These are phyloP conservation scores for Triticum urartu DNA, from an alignment of 176 grass and related monocot genomes.

Conservation along the genomic window DNA sequence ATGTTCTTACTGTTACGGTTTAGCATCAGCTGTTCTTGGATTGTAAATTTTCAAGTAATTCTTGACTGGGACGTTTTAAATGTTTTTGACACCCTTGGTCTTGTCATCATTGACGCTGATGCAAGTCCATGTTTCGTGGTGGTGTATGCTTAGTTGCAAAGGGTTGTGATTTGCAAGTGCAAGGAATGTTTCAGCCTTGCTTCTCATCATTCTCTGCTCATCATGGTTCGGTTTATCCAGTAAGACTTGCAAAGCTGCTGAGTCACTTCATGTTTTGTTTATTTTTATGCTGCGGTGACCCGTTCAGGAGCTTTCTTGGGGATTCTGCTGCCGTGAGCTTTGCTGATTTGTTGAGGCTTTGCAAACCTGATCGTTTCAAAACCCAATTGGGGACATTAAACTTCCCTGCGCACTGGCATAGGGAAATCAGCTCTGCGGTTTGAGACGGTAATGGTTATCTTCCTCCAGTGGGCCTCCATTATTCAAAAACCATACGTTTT, in stretches of 20 bases:
- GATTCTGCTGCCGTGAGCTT: background rate
- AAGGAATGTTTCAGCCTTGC: background rate
- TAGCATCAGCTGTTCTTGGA: background rate
- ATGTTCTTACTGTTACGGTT: conserved; percentile 1
- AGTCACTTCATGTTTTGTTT: background rate
- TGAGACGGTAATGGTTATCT: too few species aligned
- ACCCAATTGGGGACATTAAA: background rate
- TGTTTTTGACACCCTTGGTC: background rate
- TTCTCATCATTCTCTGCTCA: background rate
- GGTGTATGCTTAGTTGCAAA: background rate
- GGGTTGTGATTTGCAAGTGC: background rate
- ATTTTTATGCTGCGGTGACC: background rate
- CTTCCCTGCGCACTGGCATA: too few species aligned
- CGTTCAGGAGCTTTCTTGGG: background rate
- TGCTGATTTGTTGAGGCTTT: background rate
- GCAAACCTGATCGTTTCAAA: background rate
- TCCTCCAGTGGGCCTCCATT: too few species aligned
- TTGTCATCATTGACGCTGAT: background rate
- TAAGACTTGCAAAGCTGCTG: background rate
- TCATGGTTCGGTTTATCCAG: background rate
- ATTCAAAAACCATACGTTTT: too few species aligned
- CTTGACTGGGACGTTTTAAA: background rate
- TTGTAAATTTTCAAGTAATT: background rate
- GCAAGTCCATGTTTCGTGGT: background rate
- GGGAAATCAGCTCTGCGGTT: too few species aligned